Evolutionary conservation across 2,329 filamentous ascomycete genomes (phyloP).

Genomic region (Remersonia thermophila): DNA sequence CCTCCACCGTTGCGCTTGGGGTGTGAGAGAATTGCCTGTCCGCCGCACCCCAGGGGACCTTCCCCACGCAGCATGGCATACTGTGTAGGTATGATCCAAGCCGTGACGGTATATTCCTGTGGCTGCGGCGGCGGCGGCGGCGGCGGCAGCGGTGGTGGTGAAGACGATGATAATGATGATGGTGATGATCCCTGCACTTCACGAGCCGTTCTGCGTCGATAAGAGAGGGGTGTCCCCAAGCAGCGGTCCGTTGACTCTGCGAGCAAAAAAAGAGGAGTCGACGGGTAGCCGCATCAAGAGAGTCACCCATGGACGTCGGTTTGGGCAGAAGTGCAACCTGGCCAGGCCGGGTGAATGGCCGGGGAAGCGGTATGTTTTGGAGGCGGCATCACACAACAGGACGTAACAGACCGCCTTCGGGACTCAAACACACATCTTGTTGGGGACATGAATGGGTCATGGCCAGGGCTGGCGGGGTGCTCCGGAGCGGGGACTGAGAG

Average conservation of each 20-base stretch:
- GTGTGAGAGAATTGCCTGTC: too few species aligned
- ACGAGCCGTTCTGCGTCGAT: too few species aligned
- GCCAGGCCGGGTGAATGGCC: constrained; percentile 11
- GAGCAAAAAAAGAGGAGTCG: constrained; percentile 1
- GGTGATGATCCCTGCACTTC: too few species aligned
- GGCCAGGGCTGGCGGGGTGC: too few species aligned
- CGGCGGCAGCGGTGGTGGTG: too few species aligned
- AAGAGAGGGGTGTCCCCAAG: neutral
- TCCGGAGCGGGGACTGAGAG: too few species aligned
- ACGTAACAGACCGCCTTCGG: neutral
- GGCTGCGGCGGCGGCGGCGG: too few species aligned
- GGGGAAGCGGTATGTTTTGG: constrained; percentile 2
- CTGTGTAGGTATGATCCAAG: too few species aligned
- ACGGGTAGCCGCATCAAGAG: constrained; percentile 9
- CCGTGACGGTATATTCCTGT: too few species aligned
- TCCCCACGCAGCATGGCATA: neutral
- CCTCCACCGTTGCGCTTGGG: constrained; percentile 1
- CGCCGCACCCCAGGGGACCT: neutral
- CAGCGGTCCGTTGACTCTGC: neutral
- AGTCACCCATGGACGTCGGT: neutral
- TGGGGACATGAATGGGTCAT: too few species aligned
- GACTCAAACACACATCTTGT: neutral
- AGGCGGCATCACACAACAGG: too few species aligned
- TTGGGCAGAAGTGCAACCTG: constrained; percentile 3
- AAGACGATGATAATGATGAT: too few species aligned